These are phyloP conservation scores for Suhomyces yuchorum DNA, from an alignment of 1,139 yeast genomes.

Conservation along the genomic window DNA sequence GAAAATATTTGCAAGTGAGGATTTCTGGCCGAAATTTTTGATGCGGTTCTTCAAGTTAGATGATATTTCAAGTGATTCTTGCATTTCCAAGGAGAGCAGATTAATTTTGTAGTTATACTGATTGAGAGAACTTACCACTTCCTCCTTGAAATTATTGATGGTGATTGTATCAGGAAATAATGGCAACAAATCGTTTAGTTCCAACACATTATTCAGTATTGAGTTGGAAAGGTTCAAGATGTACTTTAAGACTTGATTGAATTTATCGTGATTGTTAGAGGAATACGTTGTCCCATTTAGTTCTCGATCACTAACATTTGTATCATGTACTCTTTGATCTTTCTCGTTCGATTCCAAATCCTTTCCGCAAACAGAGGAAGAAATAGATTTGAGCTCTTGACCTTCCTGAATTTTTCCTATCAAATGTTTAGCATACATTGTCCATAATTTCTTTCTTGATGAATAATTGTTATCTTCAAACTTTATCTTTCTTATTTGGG, in stretches of 20 bases:
- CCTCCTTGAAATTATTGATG: conserved; percentile 81
- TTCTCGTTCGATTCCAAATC: neutral
- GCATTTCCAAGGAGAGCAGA: conserved; percentile 73
- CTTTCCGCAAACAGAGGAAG: neutral
- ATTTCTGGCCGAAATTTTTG: conserved; percentile 45
- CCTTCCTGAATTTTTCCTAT: conserved; percentile 43
- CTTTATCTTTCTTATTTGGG: conserved; percentile 27
- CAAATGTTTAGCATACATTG: conserved; percentile 63
- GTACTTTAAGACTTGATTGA: conserved; percentile 37
- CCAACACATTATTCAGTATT: conserved; percentile 33
- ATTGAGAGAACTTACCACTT: conserved; percentile 76
- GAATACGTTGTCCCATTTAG: conserved; percentile 8
- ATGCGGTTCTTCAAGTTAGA: conserved; percentile 64
- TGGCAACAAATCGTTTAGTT: conserved; percentile 81
- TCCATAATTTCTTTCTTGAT: conserved; percentile 72
- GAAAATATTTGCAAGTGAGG: conserved; percentile 39
- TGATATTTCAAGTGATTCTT: conserved; percentile 67
- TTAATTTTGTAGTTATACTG: conserved; percentile 66
- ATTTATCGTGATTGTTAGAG: conserved; percentile 18
- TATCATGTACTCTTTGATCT: conserved; percentile 11
- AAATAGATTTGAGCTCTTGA: conserved; percentile 23
- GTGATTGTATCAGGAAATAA: conserved; percentile 81
- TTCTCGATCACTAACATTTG: conserved; percentile 9
- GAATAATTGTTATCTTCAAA: conserved; percentile 41
- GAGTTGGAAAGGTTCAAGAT: conserved; percentile 46